A percentile compares a stretch with the other conserved stretches of the same genome.
These are phyloP conservation scores for Aureobasidium sp. DNA, from an alignment of 2,329 filamentous ascomycete genomes.

Conservation along the genomic window DNA sequence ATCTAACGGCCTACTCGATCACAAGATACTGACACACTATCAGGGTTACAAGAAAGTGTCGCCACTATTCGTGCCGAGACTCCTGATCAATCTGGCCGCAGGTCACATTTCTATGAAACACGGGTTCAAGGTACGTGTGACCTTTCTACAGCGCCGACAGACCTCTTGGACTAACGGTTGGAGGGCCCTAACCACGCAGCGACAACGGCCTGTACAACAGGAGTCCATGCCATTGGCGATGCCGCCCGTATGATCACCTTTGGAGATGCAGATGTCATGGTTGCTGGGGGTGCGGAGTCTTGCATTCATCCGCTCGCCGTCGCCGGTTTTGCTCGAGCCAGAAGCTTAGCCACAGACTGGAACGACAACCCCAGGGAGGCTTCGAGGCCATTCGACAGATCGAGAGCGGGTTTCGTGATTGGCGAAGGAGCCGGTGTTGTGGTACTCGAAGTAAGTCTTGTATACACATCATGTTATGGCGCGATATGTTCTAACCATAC, in stretches of 20 bases:
- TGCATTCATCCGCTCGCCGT: constrained; percentile 93
- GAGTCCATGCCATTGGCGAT: constrained; percentile 89
- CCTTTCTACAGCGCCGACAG: constrained; percentile 21
- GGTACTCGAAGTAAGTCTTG: constrained; percentile 58
- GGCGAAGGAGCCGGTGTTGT: constrained; percentile 85
- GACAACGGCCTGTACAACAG: constrained; percentile 93
- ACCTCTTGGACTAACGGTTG: background rate
- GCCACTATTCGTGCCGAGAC: constrained; percentile 83
- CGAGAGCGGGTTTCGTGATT: constrained; percentile 80
- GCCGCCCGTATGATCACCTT: constrained; percentile 86
- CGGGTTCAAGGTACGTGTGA: constrained; percentile 55
- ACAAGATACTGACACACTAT: background rate
- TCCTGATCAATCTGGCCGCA: constrained; percentile 90
- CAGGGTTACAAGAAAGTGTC: constrained; percentile 90
- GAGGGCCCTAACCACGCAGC: constrained; percentile 84
- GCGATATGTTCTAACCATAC: background rate
- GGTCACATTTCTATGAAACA: constrained; percentile 92
- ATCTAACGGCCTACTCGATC: background rate
- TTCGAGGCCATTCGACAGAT: constrained; percentile 79
- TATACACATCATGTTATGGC: background rate
- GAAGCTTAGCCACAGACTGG: constrained; percentile 74
- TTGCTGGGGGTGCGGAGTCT: constrained; percentile 90
- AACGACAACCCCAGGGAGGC: constrained; percentile 63
- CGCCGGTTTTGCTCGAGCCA: constrained; percentile 79
- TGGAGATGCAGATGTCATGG: constrained; percentile 89